phyloP scores from a whole-genome alignment of 2,329 filamentous ascomycete genomes.

The Exophiala alcalophila region DNA sequence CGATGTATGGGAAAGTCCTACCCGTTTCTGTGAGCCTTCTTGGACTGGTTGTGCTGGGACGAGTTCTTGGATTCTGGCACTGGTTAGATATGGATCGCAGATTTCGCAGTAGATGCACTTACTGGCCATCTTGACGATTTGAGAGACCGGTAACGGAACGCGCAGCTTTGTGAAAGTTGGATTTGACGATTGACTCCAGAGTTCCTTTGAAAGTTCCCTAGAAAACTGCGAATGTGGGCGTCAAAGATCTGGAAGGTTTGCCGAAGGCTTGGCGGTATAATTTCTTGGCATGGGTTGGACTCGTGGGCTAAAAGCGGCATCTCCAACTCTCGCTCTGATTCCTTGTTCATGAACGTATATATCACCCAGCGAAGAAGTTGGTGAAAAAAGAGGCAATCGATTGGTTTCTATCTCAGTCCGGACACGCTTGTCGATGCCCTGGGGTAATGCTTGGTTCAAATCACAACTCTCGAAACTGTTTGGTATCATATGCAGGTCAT shows the following conservation, averaged over 20 bases:
- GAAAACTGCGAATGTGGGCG: conserved; percentile 19
- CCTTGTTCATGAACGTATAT: no score
- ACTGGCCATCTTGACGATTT: conserved; percentile 31
- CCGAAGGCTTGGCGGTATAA: conserved; percentile 18
- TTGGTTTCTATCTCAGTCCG: not conserved
- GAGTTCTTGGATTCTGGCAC: conserved; percentile 96
- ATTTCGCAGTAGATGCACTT: conserved; percentile 8
- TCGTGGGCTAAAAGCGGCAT: not conserved
- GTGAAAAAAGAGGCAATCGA: not conserved
- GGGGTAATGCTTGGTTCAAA: conserved; percentile 2
- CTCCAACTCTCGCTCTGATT: not conserved
- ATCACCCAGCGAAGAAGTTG: no score
- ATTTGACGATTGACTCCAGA: conserved; percentile 5
- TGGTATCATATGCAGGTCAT: conserved; percentile 25
- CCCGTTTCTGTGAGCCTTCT: conserved; percentile 99
- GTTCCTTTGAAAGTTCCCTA: conserved; percentile 10
- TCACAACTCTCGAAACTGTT: conserved; percentile 10
- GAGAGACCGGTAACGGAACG: conserved; percentile 11
- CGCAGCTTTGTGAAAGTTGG: conserved; percentile 4
- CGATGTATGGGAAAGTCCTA: conserved; percentile 59
- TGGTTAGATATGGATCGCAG: conserved; percentile 3
- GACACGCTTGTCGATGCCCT: not conserved
- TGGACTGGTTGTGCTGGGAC: conserved; percentile 97
- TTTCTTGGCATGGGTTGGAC: no score
- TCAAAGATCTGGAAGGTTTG: conserved; percentile 7